Conservation (phyloP, 768 basidiomycete species). For the Mycena leptocephala region DNA sequence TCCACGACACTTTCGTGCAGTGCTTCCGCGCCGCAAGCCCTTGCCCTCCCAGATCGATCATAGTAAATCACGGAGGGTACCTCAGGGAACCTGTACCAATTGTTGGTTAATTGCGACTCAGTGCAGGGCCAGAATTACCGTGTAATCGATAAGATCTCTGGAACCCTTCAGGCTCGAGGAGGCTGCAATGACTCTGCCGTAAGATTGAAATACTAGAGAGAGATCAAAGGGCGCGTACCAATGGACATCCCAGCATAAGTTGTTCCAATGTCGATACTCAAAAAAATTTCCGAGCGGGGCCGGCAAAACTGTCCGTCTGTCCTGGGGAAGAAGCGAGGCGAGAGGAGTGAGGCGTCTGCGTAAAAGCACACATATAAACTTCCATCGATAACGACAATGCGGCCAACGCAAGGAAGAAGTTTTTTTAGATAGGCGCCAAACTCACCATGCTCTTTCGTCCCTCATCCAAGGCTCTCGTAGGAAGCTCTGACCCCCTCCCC, state of each 20-base stretch:
- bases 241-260: slow-evolving; percentile 59
- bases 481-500: too few species aligned
- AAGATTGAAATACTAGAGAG: background rate
- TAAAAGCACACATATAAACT: background rate
- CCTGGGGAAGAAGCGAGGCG: slow-evolving; percentile 34
- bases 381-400: background rate
- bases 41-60: slow-evolving; percentile 55
- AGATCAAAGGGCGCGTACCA: background rate
- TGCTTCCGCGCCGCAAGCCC: slow-evolving; percentile 64
- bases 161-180: slow-evolving; percentile 22
- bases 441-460: too few species aligned
- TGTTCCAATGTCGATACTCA: slow-evolving; percentile 59
- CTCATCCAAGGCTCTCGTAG: too few species aligned
- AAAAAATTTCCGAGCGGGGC: slow-evolving; percentile 50
- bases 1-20: slow-evolving; percentile 55
- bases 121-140: background rate
- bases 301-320: slow-evolving; percentile 51
- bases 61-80: slow-evolving; percentile 67
- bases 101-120: background rate
- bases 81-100: slow-evolving; percentile 59
- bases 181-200: slow-evolving; percentile 36
- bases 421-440: too few species aligned
- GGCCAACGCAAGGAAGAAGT: too few species aligned
- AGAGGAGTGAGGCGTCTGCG: background rate
- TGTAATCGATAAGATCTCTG: slow-evolving; percentile 25